phyloP scores from a whole-genome alignment of 2,329 filamentous ascomycete species.

The Rhexocercosporidium sp. region DNA sequence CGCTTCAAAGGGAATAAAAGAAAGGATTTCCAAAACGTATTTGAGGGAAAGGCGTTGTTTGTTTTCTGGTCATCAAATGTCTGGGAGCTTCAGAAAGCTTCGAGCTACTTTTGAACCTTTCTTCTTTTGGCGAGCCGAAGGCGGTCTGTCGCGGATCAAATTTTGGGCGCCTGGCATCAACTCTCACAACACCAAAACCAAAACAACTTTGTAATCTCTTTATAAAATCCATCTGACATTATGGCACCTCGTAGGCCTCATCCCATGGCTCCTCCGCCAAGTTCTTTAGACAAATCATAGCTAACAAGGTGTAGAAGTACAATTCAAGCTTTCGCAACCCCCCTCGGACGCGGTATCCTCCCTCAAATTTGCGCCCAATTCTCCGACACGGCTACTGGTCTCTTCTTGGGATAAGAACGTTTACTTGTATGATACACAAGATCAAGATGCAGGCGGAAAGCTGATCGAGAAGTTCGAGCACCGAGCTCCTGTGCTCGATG shows the following conservation, averaged over 20 bases:
- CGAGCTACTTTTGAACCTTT: background rate
- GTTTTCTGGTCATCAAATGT: background rate
- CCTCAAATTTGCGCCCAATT: slow-evolving; percentile 80
- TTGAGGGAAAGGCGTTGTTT: background rate
- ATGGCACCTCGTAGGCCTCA: slow-evolving; percentile 44
- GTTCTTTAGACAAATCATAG: background rate
- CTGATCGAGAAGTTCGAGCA: slow-evolving; percentile 79
- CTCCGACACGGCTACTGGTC: slow-evolving; percentile 79
- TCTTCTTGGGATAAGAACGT: slow-evolving; percentile 94
- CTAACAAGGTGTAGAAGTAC: slow-evolving; percentile 56
- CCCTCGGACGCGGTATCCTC: slow-evolving; percentile 88
- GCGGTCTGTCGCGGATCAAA: slow-evolving; percentile 20
- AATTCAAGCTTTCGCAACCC: slow-evolving; percentile 83
- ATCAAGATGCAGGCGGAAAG: slow-evolving; percentile 57
- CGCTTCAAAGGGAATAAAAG: background rate
- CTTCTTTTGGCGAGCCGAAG: slow-evolving; percentile 19
- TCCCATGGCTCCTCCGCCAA: background rate
- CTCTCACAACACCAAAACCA: background rate
- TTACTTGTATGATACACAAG: slow-evolving; percentile 81
- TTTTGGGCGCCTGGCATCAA: background rate
- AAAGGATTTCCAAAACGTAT: background rate
- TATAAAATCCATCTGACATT: background rate
- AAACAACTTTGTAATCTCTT: background rate
- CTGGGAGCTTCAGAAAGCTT: background rate
- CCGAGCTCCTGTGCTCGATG: slow-evolving; percentile 84